A percentile compares a stretch with the other conserved stretches of the same genome.
Evolutionary conservation across 192 early-diverging fungal genomes (phyloP).

Genomic region (Dissophora globulifera): DNA sequence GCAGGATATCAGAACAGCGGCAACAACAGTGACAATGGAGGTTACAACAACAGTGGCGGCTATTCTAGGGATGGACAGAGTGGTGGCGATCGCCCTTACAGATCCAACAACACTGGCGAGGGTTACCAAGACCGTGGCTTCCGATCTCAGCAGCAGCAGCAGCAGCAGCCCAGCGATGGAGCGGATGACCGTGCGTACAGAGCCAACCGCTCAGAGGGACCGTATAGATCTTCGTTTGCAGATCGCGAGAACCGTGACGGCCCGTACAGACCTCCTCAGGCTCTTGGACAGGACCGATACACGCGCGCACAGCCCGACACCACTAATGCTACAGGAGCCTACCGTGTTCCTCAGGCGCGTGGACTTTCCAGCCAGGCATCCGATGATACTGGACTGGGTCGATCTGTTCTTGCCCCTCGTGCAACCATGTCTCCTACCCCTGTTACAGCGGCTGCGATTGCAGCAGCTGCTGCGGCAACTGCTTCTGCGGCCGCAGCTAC

Average conservation of each 20-base stretch:
- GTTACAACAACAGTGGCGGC: slow-evolving; percentile 17
- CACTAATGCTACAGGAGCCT: slow-evolving; percentile 28
- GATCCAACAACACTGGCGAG: slow-evolving; percentile 17
- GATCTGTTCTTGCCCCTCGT: slow-evolving; percentile 44
- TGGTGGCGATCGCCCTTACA: slow-evolving; percentile 38
- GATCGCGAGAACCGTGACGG: slow-evolving; percentile 51
- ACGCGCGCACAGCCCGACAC: slow-evolving; percentile 14
- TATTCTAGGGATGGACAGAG: slow-evolving; percentile 26
- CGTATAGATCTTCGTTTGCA: slow-evolving; percentile 38
- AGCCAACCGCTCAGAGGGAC: slow-evolving; percentile 42
- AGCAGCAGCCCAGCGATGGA: slow-evolving; percentile 41
- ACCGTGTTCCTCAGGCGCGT: slow-evolving; percentile 44
- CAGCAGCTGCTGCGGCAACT: not conserved
- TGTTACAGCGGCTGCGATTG: not conserved
- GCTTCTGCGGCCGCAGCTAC: slow-evolving; percentile 4
- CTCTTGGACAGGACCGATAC: slow-evolving; percentile 30
- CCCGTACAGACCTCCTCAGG: slow-evolving; percentile 49
- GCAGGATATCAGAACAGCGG: slow-evolving; percentile 36
- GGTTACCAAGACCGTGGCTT: slow-evolving; percentile 38
- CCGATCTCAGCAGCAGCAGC: slow-evolving; percentile 24
- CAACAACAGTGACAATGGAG: slow-evolving; percentile 2
- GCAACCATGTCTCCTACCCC: slow-evolving; percentile 7
- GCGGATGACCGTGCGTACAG: slow-evolving; percentile 56
- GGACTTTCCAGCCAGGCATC: slow-evolving; percentile 13
- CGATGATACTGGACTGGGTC: slow-evolving; percentile 25